Evolutionary conservation across 2,329 filamentous ascomycete species (phyloP).

Genomic region (Dactylellina cionopaga): DNA sequence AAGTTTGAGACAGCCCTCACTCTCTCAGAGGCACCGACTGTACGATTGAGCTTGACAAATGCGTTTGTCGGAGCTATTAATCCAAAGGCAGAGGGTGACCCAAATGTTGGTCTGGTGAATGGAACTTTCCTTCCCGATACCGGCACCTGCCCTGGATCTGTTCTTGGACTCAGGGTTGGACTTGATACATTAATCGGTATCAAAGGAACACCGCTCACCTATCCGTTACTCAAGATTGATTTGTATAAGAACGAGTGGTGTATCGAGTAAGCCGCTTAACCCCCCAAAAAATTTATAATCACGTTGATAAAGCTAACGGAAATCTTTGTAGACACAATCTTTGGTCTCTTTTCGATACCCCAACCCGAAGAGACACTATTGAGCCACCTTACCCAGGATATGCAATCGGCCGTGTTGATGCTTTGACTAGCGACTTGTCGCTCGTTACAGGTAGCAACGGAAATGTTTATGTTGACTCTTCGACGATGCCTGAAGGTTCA

Average conservation of each 20-base stretch:
- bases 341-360: slow-evolving; percentile 9
- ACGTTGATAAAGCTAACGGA: background rate
- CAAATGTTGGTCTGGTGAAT: slow-evolving; percentile 12
- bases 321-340: slow-evolving; percentile 14
- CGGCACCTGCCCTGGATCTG: slow-evolving; percentile 27
- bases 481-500: background rate
- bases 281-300: background rate
- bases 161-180: slow-evolving; percentile 32
- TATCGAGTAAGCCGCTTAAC: slow-evolving; percentile 26
- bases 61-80: slow-evolving; percentile 11
- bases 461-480: slow-evolving; percentile 43
- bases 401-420: slow-evolving; percentile 21
- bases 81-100: slow-evolving; percentile 11
- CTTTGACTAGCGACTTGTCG: background rate
- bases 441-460: slow-evolving; percentile 37
- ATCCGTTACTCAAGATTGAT: slow-evolving; percentile 33
- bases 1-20: slow-evolving; percentile 18
- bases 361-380: slow-evolving; percentile 13
- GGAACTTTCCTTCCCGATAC: slow-evolving; percentile 27
- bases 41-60: slow-evolving; percentile 26
- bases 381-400: slow-evolving; percentile 17
- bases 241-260: slow-evolving; percentile 44
- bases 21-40: slow-evolving; percentile 35
- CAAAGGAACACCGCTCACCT: slow-evolving; percentile 23
- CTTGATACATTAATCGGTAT: slow-evolving; percentile 42